Evolutionary conservation across 2,329 filamentous ascomycete species (phyloP).

Genomic region (Bipolaris cookei): DNA sequence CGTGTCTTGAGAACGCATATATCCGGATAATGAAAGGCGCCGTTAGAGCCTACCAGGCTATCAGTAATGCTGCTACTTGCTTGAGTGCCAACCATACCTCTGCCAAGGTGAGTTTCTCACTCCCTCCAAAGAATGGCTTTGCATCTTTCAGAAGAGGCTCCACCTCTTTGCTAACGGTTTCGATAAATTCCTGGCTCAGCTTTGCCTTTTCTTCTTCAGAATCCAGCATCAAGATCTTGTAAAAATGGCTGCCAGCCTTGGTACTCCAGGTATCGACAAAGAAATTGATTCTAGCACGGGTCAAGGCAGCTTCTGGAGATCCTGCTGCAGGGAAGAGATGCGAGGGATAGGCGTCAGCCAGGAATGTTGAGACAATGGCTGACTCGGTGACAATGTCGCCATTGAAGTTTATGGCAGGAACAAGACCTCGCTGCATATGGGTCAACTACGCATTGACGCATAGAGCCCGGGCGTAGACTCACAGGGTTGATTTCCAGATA

Average conservation of each 20-base stretch:
- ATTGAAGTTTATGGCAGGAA: conserved; percentile 70
- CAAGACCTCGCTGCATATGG: conserved; percentile 66
- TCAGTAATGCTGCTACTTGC: conserved; percentile 9
- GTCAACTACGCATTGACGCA: not conserved
- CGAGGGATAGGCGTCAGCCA: conserved; percentile 72
- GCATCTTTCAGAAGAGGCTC: conserved; percentile 69
- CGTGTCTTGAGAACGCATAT: conserved; percentile 61
- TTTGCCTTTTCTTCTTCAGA: conserved; percentile 57
- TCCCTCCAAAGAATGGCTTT: conserved; percentile 55
- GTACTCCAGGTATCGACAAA: conserved; percentile 73
- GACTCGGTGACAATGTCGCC: conserved; percentile 74
- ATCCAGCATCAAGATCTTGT: conserved; percentile 56
- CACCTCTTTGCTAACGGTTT: conserved; percentile 69
- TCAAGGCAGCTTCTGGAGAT: conserved; percentile 62
- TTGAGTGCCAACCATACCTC: conserved; percentile 62
- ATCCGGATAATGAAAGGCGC: conserved; percentile 72
- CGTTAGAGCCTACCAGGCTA: conserved; percentile 59
- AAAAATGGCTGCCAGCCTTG: conserved; percentile 62
- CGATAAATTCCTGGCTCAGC: conserved; percentile 60
- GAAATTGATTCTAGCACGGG: conserved; percentile 71
- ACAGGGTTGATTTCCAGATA: conserved; percentile 79
- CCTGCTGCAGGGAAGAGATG: conserved; percentile 67
- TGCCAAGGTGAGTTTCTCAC: conserved; percentile 67
- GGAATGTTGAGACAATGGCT: conserved; percentile 73
- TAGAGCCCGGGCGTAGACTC: conserved; percentile 7